Base-by-base conservation (phyloP, 495 filamentous ascomycete genomes). In the Podospora australis region DNA sequence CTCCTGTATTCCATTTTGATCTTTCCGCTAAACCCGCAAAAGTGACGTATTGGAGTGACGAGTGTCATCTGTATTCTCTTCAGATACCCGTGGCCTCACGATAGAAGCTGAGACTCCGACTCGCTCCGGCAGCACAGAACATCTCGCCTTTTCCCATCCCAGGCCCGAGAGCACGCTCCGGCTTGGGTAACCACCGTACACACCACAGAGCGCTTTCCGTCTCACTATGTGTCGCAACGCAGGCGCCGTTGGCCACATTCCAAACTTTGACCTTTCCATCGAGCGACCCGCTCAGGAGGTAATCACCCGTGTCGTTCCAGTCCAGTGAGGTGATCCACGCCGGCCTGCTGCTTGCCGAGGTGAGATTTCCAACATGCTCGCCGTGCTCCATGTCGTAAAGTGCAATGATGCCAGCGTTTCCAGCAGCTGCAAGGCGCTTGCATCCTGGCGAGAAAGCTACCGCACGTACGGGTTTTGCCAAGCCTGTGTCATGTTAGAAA, bases 201-300 rank as follows among this genome's bases (percentile, higher is more conserved):
- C 75, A 75, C 88, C 94, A 96, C 25, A 97, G 57, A 1, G 86
- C 81, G 54, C 86, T 84, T 46, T 94, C 90, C 2, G 84, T 88
- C 68, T 97, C 89, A 20, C 82, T 86, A 62, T 96, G 90, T 16
- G 94, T 97, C 29, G 92, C 90, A 29, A 98, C 91, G 63, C 92
- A 97, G 16, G 71, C 72, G 34, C 81, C 79, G 43, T 77, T 78
- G 21, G 94, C 86, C 35, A 94, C 80, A 5, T 86, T 88, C 92
- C 92, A 97, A 28, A 97, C 88, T 63, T 95, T 95, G 20, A 83
- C 86, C 65, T 95, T 96, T 24, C 91, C 91, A 59, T 97, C 90
- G 52, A 88, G 84, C 0, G 87, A 81, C 2, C 90, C 86, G 63
- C 84, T 91, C 5, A 96, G 74, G 26, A 98, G 72, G 66, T 88